phyloP scores from a whole-genome alignment of 352 stramenopile species.

The Globisporangium abappressorium region DNA sequence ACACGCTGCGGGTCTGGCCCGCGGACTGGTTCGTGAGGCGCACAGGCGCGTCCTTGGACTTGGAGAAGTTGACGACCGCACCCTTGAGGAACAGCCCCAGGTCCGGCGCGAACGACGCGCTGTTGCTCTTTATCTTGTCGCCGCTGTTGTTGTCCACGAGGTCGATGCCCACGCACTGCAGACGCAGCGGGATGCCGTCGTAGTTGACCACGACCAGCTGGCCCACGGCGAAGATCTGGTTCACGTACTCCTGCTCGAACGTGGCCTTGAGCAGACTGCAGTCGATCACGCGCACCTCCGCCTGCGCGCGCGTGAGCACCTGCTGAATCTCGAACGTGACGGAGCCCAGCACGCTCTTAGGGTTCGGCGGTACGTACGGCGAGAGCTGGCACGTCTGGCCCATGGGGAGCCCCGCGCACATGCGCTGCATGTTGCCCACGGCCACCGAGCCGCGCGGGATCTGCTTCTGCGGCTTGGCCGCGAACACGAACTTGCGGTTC shows the following conservation, averaged over 20 bases:
- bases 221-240: constrained; percentile 72
- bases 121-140: constrained; percentile 15
- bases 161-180: constrained; percentile 58
- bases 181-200: constrained; percentile 60
- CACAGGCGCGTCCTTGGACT: constrained; percentile 70
- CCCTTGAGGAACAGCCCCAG: constrained; percentile 60
- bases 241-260: constrained; percentile 70
- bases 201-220: constrained; percentile 69
- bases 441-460: constrained; percentile 53
- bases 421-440: constrained; percentile 76
- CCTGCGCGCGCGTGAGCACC: constrained; percentile 67
- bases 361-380: constrained; percentile 51
- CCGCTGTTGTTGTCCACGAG: constrained; percentile 41
- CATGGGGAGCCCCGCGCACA: constrained; percentile 67
- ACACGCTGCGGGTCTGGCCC: constrained; percentile 81
- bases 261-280: constrained; percentile 60
- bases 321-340: constrained; percentile 82
- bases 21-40: constrained; percentile 78
- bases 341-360: constrained; percentile 53
- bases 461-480: constrained; percentile 71
- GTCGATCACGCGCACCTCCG: constrained; percentile 64
- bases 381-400: constrained; percentile 62
- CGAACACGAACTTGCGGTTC: constrained; percentile 80
- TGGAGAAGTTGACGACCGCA: constrained; percentile 76
- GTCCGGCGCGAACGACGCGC: constrained; percentile 32